phyloP scores from a whole-genome alignment of 1,284 basidiomycete genomes.

The Cystobasidiaceae sp. region DNA sequence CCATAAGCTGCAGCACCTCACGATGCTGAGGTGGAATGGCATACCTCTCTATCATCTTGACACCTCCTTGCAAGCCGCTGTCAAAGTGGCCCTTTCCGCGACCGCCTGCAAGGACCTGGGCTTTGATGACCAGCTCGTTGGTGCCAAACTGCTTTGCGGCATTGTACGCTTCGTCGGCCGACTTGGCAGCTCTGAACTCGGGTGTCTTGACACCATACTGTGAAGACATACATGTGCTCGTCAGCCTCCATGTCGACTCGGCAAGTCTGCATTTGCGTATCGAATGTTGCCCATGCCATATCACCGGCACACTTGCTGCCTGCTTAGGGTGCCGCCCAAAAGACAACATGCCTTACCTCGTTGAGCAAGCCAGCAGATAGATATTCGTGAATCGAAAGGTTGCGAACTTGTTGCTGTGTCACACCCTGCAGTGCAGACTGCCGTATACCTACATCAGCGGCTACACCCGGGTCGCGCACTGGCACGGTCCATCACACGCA shows the following conservation, averaged over 20 bases:
- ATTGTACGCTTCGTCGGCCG: slow-evolving; percentile 81
- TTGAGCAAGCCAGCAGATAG: slow-evolving; percentile 93
- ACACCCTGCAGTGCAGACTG: slow-evolving; percentile 9
- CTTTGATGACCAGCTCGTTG: slow-evolving; percentile 85
- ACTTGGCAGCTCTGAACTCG: slow-evolving; percentile 78
- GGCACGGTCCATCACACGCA: background rate
- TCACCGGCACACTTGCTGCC: background rate
- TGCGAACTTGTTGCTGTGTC: slow-evolving; percentile 64
- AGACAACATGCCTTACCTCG: slow-evolving; percentile 62
- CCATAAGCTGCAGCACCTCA: background rate
- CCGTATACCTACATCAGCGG: background rate
- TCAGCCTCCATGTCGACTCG: background rate
- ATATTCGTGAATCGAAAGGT: slow-evolving; percentile 97
- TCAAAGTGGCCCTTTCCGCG: slow-evolving; percentile 98
- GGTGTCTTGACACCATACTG: slow-evolving; percentile 97
- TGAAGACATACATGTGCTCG: background rate
- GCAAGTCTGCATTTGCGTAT: too few relatives aligned
- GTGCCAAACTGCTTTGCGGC: slow-evolving; percentile 84
- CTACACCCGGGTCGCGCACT: background rate
- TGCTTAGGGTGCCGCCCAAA: background rate
- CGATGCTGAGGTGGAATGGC: background rate
- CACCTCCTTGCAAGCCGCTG: slow-evolving; percentile 85
- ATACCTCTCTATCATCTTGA: slow-evolving; percentile 91
- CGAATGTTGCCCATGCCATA: background rate
- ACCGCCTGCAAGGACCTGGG: slow-evolving; percentile 96